These are phyloP conservation scores for Diutina siamensis DNA, from an alignment of 1,139 yeast species.

Conservation along the genomic window DNA sequence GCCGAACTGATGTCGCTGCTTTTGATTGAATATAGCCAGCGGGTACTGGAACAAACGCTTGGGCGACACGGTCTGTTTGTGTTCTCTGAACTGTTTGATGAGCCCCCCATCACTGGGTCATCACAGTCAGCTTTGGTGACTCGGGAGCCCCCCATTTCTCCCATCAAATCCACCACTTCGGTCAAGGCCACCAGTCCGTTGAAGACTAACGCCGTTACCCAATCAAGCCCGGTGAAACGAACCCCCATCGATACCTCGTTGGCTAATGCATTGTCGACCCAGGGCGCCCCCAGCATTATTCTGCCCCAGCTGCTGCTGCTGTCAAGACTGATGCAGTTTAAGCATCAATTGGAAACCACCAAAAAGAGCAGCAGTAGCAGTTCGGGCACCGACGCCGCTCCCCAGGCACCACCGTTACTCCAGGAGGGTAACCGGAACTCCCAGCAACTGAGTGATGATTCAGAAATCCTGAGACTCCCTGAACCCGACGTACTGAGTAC, in stretches of 20 bases:
- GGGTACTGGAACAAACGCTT: not conserved
- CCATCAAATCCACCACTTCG: not conserved
- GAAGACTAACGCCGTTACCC: not conserved
- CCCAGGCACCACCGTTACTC: not conserved
- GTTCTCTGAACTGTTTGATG: conserved; percentile 3
- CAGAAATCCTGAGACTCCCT: not conserved
- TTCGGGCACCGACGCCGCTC: not conserved
- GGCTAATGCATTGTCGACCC: not conserved
- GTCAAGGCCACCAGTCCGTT: not conserved
- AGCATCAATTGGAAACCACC: not conserved
- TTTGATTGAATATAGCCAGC: not conserved
- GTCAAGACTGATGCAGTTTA: not conserved
- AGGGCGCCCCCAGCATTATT: not conserved
- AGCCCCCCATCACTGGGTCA: no score
- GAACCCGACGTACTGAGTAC: conserved; percentile 4
- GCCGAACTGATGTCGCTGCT: not conserved
- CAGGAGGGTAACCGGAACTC: not conserved
- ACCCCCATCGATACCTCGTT: not conserved
- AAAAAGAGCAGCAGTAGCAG: not conserved
- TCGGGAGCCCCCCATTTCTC: not conserved
- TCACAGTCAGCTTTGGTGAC: not conserved
- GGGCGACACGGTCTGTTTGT: not conserved
- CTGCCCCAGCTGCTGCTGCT: conserved; percentile 2
- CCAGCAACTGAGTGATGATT: not conserved
- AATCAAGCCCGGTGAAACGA: not conserved